Evolutionary conservation across 2,329 filamentous ascomycete genomes (phyloP).

Genomic region (Scytalidium sp.): DNA sequence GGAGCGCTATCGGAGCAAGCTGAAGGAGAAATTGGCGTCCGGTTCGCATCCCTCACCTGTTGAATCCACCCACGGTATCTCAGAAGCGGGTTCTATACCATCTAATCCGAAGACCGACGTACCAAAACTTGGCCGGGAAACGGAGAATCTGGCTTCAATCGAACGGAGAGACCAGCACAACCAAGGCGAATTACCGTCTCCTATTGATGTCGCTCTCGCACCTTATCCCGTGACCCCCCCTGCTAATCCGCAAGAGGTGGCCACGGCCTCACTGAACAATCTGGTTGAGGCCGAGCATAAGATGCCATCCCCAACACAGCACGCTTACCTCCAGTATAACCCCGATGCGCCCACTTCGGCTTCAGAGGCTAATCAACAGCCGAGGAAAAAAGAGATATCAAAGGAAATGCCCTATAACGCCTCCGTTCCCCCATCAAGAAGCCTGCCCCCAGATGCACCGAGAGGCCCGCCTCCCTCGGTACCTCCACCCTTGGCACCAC

Average conservation of each 20-base stretch:
- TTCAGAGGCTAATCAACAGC: slow-evolving; percentile 37
- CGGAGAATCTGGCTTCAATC: slow-evolving; percentile 22
- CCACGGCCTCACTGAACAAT: slow-evolving; percentile 14
- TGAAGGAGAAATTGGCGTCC: slow-evolving; percentile 67
- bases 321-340: slow-evolving; percentile 55
- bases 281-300: slow-evolving; percentile 53
- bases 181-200: slow-evolving; percentile 41
- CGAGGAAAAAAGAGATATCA: slow-evolving; percentile 40
- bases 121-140: slow-evolving; percentile 10
- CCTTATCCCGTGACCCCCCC: slow-evolving; percentile 66
- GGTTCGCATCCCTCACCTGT: slow-evolving; percentile 26
- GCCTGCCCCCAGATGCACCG: slow-evolving; percentile 40
- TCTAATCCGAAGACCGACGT: slow-evolving; percentile 15
- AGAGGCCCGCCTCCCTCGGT: slow-evolving; percentile 24
- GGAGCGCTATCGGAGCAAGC: slow-evolving; percentile 85
- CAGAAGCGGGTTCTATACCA: slow-evolving; percentile 20
- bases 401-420: slow-evolving; percentile 47
- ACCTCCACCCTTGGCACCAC: slow-evolving; percentile 22
- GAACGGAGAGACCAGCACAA: slow-evolving; percentile 19
- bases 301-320: slow-evolving; percentile 60
- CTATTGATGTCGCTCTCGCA: slow-evolving; percentile 56
- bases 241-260: slow-evolving; percentile 39
- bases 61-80: slow-evolving; percentile 23
- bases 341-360: slow-evolving; percentile 24
- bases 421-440: slow-evolving; percentile 54